Evolutionary conservation across 352 stramenopile species (phyloP).

Genomic region (Blastocystis sp.): DNA sequence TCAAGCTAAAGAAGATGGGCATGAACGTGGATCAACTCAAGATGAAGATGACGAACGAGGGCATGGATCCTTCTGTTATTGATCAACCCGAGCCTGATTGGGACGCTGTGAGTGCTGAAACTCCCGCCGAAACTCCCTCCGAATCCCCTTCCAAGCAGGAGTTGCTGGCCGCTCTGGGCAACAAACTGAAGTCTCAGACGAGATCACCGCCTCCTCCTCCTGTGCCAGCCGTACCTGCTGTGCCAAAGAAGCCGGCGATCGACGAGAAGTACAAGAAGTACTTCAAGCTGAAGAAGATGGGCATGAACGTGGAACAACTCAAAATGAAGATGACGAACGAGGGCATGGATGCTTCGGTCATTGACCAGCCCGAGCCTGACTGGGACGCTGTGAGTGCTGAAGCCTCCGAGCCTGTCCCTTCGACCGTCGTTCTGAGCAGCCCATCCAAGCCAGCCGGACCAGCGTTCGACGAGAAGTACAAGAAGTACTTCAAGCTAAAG

Average conservation of each 20-base stretch:
- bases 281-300: conserved; percentile 81
- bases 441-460: no score
- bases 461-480: conserved; percentile 78
- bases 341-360: conserved; percentile 72
- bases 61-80: conserved; percentile 76
- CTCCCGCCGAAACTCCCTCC: conserved; percentile 77
- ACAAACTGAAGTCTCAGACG: background rate
- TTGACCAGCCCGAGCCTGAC: background rate
- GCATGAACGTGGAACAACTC: conserved; percentile 81
- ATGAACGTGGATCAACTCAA: conserved; percentile 82
- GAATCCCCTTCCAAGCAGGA: background rate
- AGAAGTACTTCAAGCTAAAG: conserved; percentile 84
- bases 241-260: conserved; percentile 18
- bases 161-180: background rate
- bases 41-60: conserved; percentile 79
- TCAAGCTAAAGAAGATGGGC: conserved; percentile 80
- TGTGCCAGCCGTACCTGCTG: background rate
- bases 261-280: conserved; percentile 81
- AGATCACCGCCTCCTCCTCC: conserved; percentile 72
- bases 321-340: conserved; percentile 83
- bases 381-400: background rate
- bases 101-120: conserved; percentile 20
- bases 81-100: conserved; percentile 71
- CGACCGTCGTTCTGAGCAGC: background rate
- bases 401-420: background rate